Evolutionary conservation across 371 early-diverging fungal genomes (phyloP).

Genomic region (Mucor indicus): DNA sequence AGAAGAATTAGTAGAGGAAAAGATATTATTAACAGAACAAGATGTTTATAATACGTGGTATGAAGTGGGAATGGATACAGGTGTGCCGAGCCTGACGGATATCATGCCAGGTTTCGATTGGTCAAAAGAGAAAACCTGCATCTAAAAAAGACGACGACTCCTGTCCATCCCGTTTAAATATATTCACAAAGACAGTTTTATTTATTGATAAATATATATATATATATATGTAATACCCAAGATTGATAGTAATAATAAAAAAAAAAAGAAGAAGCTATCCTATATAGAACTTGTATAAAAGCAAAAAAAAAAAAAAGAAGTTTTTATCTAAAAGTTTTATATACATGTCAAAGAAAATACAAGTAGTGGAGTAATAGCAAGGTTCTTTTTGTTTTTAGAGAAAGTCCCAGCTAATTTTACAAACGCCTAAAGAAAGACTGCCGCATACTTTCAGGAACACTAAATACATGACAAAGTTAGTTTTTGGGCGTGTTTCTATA

Average conservation of each 20-base stretch:
- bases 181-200: not conserved
- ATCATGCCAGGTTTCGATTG: slow-evolving; percentile 31
- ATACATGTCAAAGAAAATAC: no score
- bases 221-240: no score
- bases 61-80: slow-evolving; percentile 39
- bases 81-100: slow-evolving; percentile 15
- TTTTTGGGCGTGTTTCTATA: not conserved
- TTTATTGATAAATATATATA: no score
- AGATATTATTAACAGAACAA: not conserved
- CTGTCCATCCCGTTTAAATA: no score
- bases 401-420: not conserved
- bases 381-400: no score
- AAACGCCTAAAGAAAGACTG: not conserved
- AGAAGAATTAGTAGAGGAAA: not conserved
- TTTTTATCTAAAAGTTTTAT: not conserved
- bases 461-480: not conserved
- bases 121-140: not conserved
- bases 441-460: not conserved
- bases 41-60: slow-evolving; percentile 26
- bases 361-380: no score
- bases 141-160: no score
- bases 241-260: no score
- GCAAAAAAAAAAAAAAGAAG: not conserved
- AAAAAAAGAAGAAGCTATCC: no score
- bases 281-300: no score